Conservation (phyloP, 2,329 filamentous ascomycete species). For the Aureobasidium namibiae region DNA sequence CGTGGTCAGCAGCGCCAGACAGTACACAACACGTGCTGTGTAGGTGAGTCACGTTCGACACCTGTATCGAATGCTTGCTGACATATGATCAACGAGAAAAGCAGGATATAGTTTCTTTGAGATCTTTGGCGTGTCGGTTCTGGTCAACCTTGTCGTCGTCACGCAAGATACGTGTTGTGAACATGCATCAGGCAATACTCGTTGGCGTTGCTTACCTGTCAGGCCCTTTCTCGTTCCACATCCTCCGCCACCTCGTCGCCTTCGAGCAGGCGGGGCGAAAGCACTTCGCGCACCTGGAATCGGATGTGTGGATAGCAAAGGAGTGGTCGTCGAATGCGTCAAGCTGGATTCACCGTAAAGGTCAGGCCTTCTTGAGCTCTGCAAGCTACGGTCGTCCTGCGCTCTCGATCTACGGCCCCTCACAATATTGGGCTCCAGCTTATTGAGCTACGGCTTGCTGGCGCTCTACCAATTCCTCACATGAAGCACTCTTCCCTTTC, state of each 20-base stretch:
- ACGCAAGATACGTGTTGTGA: background rate
- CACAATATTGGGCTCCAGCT: too few relatives aligned
- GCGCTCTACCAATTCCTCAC: background rate
- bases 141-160: background rate
- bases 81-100: background rate
- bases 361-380: background rate
- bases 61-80: background rate
- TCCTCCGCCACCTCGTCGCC: background rate
- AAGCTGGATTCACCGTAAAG: background rate
- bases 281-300: background rate
- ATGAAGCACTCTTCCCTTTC: background rate
- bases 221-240: background rate
- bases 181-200: background rate
- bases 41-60: background rate
- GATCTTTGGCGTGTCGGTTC: background rate
- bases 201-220: background rate
- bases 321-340: background rate
- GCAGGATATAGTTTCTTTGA: background rate
- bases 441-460: background rate
- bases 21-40: background rate
- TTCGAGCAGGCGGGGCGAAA: background rate
- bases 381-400: background rate
- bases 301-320: background rate
- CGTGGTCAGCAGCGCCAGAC: background rate
- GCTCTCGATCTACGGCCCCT: too few relatives aligned